phyloP scores from a whole-genome alignment of 495 filamentous ascomycete genomes.

The Tuber calosporum region DNA sequence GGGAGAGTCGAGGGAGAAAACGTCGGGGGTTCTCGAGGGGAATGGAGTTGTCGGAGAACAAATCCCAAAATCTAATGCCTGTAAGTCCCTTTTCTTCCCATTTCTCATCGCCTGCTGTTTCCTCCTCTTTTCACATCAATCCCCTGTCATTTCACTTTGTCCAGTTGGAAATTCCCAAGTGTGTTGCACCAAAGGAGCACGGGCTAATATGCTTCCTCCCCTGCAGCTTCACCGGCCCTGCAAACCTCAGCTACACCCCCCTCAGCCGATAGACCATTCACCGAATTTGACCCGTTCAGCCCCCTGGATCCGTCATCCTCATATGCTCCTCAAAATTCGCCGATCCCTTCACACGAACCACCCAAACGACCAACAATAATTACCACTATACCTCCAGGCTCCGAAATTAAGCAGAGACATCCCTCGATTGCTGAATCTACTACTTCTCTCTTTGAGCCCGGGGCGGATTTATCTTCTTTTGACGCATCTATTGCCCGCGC shows the following conservation, averaged over 20 bases:
- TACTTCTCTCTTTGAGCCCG: conserved; percentile 34
- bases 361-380: conserved; percentile 14
- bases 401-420: conserved; percentile 18
- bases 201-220: not conserved
- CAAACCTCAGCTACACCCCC: conserved; percentile 28
- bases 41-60: not conserved
- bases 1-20: not conserved
- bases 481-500: conserved; percentile 37
- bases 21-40: not conserved
- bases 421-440: conserved; percentile 26
- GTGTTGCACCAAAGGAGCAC: not conserved
- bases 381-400: conserved; percentile 9
- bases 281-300: conserved; percentile 34
- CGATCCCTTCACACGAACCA: not conserved
- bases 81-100: conserved; percentile 11
- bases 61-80: conserved; percentile 6
- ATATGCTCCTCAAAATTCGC: conserved; percentile 10
- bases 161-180: not conserved
- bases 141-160: not conserved
- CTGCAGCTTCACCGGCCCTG: conserved; percentile 12
- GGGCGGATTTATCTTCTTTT: conserved; percentile 34
- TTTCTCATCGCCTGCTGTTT: not conserved
- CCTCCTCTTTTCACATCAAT: not conserved
- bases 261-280: conserved; percentile 26
- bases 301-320: conserved; percentile 13